phyloP scores from a whole-genome alignment of 257 asterid species.

The Nicotiana obtusifolia region DNA sequence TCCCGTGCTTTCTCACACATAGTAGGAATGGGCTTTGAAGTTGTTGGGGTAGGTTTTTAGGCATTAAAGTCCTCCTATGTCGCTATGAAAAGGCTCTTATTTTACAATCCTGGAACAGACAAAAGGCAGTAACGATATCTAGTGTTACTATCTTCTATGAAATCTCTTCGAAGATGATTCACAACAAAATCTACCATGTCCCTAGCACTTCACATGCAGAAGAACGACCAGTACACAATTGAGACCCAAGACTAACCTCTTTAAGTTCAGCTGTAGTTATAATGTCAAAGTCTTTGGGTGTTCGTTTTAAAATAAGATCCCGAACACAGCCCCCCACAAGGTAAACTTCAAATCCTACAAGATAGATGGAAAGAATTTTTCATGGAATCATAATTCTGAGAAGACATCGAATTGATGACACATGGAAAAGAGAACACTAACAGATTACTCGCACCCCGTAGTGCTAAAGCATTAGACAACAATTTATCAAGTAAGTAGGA shows the following conservation, averaged over 20 bases:
- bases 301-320: slow-evolving; percentile 27
- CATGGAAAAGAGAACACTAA: not conserved
- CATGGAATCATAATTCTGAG: not conserved
- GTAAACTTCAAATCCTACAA: slow-evolving; percentile 28
- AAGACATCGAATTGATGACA: not conserved
- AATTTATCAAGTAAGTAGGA: not conserved
- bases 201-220: not conserved
- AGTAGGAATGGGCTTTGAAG: not conserved
- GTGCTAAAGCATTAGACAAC: not conserved
- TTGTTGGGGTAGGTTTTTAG: not conserved
- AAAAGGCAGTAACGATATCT: not conserved
- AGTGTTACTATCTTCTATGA: not conserved
- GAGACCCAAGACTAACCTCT: slow-evolving; percentile 16
- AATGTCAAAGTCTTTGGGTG: slow-evolving; percentile 29
- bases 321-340: slow-evolving; percentile 36
- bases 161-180: not conserved
- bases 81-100: not conserved
- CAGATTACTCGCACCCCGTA: not conserved
- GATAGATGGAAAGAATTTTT: not conserved
- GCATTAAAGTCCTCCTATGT: not conserved
- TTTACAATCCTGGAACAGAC: not conserved
- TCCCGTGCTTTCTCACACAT: no score
- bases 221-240: not conserved
- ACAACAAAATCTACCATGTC: not conserved
- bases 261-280: slow-evolving; percentile 32